A percentile compares a stretch with the other conserved stretches of the same genome.
Conservation (phyloP, 139 green algal species). For the Chlorella ohadii region DNA sequence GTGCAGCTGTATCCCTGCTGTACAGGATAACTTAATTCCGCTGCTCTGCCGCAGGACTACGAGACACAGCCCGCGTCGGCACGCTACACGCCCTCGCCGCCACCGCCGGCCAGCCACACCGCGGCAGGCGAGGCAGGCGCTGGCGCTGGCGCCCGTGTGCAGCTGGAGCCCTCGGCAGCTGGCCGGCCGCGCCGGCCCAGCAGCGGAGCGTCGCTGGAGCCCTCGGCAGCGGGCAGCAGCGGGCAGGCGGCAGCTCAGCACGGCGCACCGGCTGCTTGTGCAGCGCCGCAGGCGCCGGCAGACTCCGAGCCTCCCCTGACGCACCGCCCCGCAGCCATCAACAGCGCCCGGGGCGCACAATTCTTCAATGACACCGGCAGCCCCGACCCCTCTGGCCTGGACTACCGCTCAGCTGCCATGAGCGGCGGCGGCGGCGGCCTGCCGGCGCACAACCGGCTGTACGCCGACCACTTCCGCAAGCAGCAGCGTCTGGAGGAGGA, state of each 20-base stretch:
- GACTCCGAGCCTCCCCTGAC: background rate
- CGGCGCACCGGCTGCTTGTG: too few relatives aligned
- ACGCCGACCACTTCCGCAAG: constrained; percentile 57
- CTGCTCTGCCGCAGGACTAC: background rate
- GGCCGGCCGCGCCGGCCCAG: background rate
- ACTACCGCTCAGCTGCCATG: background rate
- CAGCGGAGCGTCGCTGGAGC: background rate
- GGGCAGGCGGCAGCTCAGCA: too few relatives aligned
- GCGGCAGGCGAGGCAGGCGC: too few relatives aligned
- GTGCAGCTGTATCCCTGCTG: too few relatives aligned
- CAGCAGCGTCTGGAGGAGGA: constrained; percentile 56
- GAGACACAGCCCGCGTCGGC: background rate
- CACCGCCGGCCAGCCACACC: too few relatives aligned
- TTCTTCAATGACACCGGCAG: constrained; percentile 9
- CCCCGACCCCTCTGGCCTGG: background rate
- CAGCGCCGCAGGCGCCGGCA: background rate
- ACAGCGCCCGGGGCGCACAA: constrained; percentile 3
- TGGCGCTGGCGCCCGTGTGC: too few relatives aligned
- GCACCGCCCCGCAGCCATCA: constrained; percentile 2
- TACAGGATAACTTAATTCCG: too few relatives aligned
- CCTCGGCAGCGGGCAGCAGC: too few relatives aligned
- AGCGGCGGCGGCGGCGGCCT: background rate
- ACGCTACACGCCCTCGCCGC: too few relatives aligned
- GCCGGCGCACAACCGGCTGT: constrained; percentile 61
- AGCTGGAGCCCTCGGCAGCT: background rate